Base-by-base conservation (phyloP, 106 monocot species). In the Vanilla planifolia region DNA sequence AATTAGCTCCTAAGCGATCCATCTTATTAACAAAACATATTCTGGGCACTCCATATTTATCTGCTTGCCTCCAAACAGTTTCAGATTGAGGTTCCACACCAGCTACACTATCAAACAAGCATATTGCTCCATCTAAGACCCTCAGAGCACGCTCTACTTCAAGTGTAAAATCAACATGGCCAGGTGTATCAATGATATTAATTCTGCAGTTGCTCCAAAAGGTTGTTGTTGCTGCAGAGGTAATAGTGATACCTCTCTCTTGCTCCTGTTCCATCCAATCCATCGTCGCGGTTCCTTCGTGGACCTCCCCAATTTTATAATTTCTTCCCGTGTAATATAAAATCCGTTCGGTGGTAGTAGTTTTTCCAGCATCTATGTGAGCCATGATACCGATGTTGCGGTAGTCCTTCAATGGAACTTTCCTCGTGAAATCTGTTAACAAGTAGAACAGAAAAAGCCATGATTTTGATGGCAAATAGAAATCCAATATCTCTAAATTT, bases 191-290 rank as follows among this genome's bases (percentile, higher is more conserved):
- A 43, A 96, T 96, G 41, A 96, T 96, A 77, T 91, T 96, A 35
- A 96, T 96, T 60, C 96, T 80, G 62, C 91, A 87, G 25, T 91
- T 84, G 67, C 84, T 77, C 96, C 96, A 96, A 46, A 84, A 96
- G 23, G 96, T 83, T 28, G 96, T 96, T 15, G 90, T 96, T 61
- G 96, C 96, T 48, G 96, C 96, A 36, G 96, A 96, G 11, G 96
- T 96, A 29, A 96, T 96, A 32, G 96, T 96, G 35, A 96, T 96
- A 19, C 96, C 96, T 77, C 90, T 83, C 71, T 96, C 96, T 75
- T 96, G 96, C 41, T 96, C 96, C 60, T 96, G 96, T 64, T 96
- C 90, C 96, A 96, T 96, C 96, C 96, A 96, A 66, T 96, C 96
- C 96, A 96, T 96, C 20, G 96, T 96, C 40, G 96, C 96, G 52